phyloP scores from a whole-genome alignment of 345 rosid genomes.

The Camelina sativa region DNA sequence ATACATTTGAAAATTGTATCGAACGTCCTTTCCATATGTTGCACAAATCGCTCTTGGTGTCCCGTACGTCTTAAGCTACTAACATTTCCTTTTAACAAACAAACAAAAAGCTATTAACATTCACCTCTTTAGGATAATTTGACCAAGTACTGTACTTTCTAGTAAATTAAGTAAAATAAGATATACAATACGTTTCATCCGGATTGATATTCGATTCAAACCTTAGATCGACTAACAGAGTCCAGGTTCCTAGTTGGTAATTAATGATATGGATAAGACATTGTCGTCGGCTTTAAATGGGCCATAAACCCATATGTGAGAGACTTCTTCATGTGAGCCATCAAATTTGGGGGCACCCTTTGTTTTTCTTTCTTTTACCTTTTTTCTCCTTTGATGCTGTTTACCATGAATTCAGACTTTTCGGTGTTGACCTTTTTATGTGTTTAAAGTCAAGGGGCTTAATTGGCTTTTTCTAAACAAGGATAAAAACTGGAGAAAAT shows the following conservation, averaged over 20 bases:
- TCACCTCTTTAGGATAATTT: not conserved
- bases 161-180: not conserved
- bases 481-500: slow-evolving; percentile 11
- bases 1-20: not conserved
- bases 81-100: not conserved
- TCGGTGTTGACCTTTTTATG: not conserved
- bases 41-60: not conserved
- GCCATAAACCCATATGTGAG: slow-evolving; percentile 37
- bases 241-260: slow-evolving; percentile 41
- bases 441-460: slow-evolving; percentile 20
- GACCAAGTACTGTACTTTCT: not conserved
- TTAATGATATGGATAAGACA: slow-evolving; percentile 35
- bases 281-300: slow-evolving; percentile 43
- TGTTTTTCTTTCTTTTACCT: slow-evolving; percentile 21
- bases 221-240: slow-evolving; percentile 24
- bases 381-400: not conserved
- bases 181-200: not conserved
- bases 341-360: slow-evolving; percentile 35
- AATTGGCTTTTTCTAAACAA: not conserved
- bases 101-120: not conserved
- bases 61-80: not conserved
- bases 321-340: slow-evolving; percentile 39
- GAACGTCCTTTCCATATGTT: not conserved
- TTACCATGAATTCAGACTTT: slow-evolving; percentile 11
- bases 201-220: slow-evolving; percentile 3